Conservation (phyloP, 805 yeast species). For the Starmerella khaoyaiensis region DNA sequence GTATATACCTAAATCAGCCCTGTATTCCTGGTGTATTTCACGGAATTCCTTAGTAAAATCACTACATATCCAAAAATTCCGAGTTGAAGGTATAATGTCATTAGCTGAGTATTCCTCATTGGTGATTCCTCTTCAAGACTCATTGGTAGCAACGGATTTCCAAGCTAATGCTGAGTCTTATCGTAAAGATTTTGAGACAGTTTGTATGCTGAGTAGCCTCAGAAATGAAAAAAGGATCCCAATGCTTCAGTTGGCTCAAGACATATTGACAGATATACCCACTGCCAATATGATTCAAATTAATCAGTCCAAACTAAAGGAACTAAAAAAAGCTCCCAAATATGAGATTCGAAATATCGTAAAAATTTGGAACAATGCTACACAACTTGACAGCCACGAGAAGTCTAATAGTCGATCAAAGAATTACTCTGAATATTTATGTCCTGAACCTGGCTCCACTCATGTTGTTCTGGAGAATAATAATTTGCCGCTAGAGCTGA, state of each 20-base stretch:
- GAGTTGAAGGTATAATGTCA: conserved; percentile 13
- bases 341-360: conserved; percentile 2
- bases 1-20: conserved; percentile 11
- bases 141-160: conserved; percentile 1
- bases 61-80: conserved; percentile 6
- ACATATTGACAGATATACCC: conserved; percentile 31
- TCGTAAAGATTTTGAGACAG: conserved; percentile 33
- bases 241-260: conserved; percentile 36
- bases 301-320: neutral
- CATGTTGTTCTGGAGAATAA: conserved; percentile 4
- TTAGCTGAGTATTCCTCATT: conserved; percentile 17
- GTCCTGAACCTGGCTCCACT: conserved; percentile 3
- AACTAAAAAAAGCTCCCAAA: neutral
- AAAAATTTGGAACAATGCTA: neutral
- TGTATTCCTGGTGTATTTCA: conserved; percentile 17
- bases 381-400: neutral
- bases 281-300: conserved; percentile 38
- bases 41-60: conserved; percentile 1
- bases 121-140: conserved; percentile 18
- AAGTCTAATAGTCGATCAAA: neutral
- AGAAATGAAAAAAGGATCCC: conserved; percentile 23
- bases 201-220: conserved; percentile 33
- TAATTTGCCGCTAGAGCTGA: conserved; percentile 16
- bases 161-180: conserved; percentile 4
- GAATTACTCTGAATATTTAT: conserved; percentile 4